Percentiles rank a stretch among this genome's conserved stretches.
These are phyloP conservation scores for Nidula microcarpa DNA, from an alignment of 768 basidiomycete species.

Conservation along the genomic window DNA sequence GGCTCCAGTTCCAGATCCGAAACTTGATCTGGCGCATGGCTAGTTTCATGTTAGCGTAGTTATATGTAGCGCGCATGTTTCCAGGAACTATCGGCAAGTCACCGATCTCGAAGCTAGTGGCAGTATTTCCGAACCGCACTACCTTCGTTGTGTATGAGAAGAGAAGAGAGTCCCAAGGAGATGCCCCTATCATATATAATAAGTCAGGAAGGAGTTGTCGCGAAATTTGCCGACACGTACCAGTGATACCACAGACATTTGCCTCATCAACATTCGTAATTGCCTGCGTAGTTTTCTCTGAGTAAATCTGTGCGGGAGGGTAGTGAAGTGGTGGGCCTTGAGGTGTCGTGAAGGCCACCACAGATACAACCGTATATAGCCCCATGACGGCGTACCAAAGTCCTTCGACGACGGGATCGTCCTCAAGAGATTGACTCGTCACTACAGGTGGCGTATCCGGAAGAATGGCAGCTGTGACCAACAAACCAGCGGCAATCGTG, in stretches of 20 bases:
- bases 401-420: conserved; percentile 15
- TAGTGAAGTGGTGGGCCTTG: conserved; percentile 75
- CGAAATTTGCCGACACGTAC: conserved; percentile 21
- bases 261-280: conserved; percentile 61
- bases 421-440: conserved; percentile 13
- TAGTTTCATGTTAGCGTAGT: conserved; percentile 63
- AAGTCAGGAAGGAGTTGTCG: too few species aligned
- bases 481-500: conserved; percentile 39
- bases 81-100: conserved; percentile 82
- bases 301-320: conserved; percentile 71
- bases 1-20: conserved; percentile 53
- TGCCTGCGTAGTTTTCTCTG: conserved; percentile 58
- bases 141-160: conserved; percentile 90
- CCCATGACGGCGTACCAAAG: conserved; percentile 54
- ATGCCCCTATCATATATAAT: conserved; percentile 37
- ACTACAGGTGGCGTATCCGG: conserved; percentile 30
- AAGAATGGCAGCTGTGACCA: conserved; percentile 51
- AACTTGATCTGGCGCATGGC: conserved; percentile 50
- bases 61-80: conserved; percentile 62
- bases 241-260: conserved; percentile 69
- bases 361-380: conserved; percentile 44
- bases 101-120: conserved; percentile 76
- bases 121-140: conserved; percentile 75
- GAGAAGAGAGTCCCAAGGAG: conserved; percentile 60
- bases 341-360: conserved; percentile 49